phyloP scores from a whole-genome alignment of 805 yeast genomes.

The Torulaspora microellipsoides region DNA sequence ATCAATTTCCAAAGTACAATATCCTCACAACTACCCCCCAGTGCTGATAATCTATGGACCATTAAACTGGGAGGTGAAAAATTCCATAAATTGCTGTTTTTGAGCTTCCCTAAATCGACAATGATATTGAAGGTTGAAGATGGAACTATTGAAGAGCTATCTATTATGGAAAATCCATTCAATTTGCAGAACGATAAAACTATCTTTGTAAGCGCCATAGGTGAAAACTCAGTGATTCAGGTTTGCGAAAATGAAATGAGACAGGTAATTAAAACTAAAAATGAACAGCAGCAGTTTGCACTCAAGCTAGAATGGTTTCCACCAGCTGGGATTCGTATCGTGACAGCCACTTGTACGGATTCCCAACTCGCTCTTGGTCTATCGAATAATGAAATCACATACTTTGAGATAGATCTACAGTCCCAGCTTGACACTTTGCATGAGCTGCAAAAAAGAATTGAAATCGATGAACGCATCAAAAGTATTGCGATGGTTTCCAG shows the following conservation, averaged over 20 bases:
- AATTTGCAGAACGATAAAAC: slow-evolving; percentile 58
- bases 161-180: slow-evolving; percentile 58
- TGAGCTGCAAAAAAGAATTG: slow-evolving; percentile 63
- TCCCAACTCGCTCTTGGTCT: slow-evolving; percentile 68
- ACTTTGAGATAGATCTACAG: slow-evolving; percentile 65
- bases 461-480: slow-evolving; percentile 48
- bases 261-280: slow-evolving; percentile 41
- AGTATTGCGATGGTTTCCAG: slow-evolving; percentile 48
- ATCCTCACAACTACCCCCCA: slow-evolving; percentile 68
- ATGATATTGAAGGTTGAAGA: slow-evolving; percentile 23
- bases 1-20: slow-evolving; percentile 59
- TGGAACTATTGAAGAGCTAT: slow-evolving; percentile 66
- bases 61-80: slow-evolving; percentile 40
- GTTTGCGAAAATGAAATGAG: slow-evolving; percentile 66
- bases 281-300: slow-evolving; percentile 16
- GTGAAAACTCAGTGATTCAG: slow-evolving; percentile 60
- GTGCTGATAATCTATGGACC: slow-evolving; percentile 61
- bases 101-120: slow-evolving; percentile 22
- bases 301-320: slow-evolving; percentile 69
- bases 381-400: slow-evolving; percentile 69
- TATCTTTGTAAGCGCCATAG: slow-evolving; percentile 64
- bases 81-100: slow-evolving; percentile 24
- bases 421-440: slow-evolving; percentile 41
- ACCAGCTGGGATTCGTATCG: slow-evolving; percentile 67
- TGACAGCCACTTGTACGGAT: slow-evolving; percentile 56